Percentiles rank a stretch among this genome's conserved stretches.
Conservation (phyloP, 805 yeast species). For the Candida rishiriensis region DNA sequence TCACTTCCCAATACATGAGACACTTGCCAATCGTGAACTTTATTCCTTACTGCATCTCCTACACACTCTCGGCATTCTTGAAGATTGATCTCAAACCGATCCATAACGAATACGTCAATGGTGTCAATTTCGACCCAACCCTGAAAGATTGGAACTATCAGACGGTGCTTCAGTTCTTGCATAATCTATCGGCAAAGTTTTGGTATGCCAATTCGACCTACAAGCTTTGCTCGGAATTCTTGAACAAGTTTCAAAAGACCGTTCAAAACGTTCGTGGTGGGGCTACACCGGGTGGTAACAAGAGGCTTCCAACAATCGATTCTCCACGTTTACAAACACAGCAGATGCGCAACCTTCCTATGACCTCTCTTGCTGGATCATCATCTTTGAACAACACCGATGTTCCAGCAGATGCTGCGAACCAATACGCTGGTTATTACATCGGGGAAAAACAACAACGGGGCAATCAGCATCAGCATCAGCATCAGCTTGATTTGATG, state of each 20-base stretch:
- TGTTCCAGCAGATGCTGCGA: not conserved
- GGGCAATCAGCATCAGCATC: not conserved
- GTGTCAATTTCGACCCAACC: constrained; percentile 8
- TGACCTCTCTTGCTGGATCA: too few relatives aligned
- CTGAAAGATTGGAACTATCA: constrained; percentile 11
- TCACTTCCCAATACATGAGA: constrained; percentile 11
- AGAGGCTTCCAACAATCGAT: too few relatives aligned
- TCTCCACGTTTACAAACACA: too few relatives aligned
- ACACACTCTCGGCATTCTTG: constrained; percentile 15
- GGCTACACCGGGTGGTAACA: too few relatives aligned
- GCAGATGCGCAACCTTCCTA: too few relatives aligned
- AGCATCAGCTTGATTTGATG: not conserved
- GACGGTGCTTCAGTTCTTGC: constrained; percentile 8
- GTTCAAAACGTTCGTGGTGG: too few relatives aligned
- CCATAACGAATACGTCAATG: constrained; percentile 12
- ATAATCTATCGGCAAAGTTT: constrained; percentile 5
- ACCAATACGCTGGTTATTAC: not conserved
- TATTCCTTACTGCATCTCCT: constrained; percentile 15
- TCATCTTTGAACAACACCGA: too few relatives aligned
- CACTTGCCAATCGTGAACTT: constrained; percentile 15
- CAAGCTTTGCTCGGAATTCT: constrained; percentile 13
- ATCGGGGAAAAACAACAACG: not conserved
- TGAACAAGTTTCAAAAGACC: constrained; percentile 5
- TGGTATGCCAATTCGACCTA: constrained; percentile 18
- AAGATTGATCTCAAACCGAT: constrained; percentile 12